Percentiles rank a stretch among this genome's conserved stretches.
Conservation (phyloP, 1,139 yeast species). For the Casaregolazyma lundiana region DNA sequence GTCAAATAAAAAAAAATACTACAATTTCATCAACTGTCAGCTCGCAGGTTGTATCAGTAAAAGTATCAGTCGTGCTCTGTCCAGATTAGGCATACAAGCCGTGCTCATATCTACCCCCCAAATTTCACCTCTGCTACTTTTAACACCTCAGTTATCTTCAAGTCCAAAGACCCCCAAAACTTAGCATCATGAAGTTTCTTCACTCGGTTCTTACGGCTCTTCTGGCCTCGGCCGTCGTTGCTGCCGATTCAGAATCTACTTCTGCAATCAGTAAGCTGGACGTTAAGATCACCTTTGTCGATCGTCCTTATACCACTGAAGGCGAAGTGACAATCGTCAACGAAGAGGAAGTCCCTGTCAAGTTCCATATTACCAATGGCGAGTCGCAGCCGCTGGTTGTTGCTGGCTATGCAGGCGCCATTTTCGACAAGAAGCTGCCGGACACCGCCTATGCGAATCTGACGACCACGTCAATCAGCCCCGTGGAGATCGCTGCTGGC, state of each 20-base stretch:
- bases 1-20: no score
- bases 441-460: slow-evolving; percentile 50
- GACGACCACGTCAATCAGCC: slow-evolving; percentile 65
- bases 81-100: no score
- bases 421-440: slow-evolving; percentile 45
- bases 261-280: slow-evolving; percentile 8
- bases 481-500: slow-evolving; percentile 64
- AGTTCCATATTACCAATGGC: slow-evolving; percentile 52
- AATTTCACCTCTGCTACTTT: no score
- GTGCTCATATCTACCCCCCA: neutral
- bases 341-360: slow-evolving; percentile 53
- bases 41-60: no score
- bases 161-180: neutral
- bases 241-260: neutral
- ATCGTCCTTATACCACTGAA: slow-evolving; percentile 2
- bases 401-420: slow-evolving; percentile 71
- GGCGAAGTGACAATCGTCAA: slow-evolving; percentile 29
- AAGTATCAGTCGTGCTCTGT: neutral
- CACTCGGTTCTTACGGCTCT: slow-evolving; percentile 6
- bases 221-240: slow-evolving; percentile 5
- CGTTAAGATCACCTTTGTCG: slow-evolving; percentile 9
- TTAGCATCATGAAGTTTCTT: slow-evolving; percentile 11
- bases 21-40: no score
- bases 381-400: slow-evolving; percentile 53
- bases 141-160: no score